These are phyloP conservation scores for Chloris gayana DNA, from an alignment of 176 grass and related monocot species.

Conservation along the genomic window DNA sequence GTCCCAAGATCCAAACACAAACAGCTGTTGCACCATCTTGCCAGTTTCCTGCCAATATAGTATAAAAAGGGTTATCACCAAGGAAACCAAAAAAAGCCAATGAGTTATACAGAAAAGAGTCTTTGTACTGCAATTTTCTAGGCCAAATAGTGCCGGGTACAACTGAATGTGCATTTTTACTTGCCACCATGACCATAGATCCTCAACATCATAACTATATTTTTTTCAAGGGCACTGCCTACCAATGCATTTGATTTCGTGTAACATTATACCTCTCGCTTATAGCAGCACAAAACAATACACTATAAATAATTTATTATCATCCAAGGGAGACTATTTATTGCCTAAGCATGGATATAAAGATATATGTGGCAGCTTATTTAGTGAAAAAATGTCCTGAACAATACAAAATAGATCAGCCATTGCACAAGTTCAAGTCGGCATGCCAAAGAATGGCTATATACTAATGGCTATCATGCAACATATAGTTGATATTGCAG, in stretches of 20 bases:
- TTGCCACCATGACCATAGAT: not conserved
- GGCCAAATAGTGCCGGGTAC: not conserved
- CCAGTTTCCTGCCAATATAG: conserved; percentile 71
- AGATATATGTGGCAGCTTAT: not conserved
- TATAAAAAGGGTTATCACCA: conserved; percentile 3
- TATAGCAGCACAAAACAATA: not conserved
- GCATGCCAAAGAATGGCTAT: not conserved
- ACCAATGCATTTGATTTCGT: not conserved
- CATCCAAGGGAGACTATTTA: not conserved
- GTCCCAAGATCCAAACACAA: conserved; percentile 85
- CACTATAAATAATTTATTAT: not conserved
- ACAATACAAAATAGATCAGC: conserved; percentile 7
- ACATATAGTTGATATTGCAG: not conserved
- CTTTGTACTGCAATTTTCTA: conserved; percentile 13
- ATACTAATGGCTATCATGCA: not conserved
- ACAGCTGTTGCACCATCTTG: conserved; percentile 96
- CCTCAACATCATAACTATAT: not conserved
- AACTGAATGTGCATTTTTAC: not conserved
- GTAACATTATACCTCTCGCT: not conserved
- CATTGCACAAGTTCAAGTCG: not conserved
- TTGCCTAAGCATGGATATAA: not conserved
- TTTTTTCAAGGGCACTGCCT: not conserved
- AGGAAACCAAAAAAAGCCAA: not conserved
- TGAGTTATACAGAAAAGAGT: not conserved
- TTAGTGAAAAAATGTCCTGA: not conserved